phyloP scores from a whole-genome alignment of 129 eudicot species.

The Sambucus nigra region DNA sequence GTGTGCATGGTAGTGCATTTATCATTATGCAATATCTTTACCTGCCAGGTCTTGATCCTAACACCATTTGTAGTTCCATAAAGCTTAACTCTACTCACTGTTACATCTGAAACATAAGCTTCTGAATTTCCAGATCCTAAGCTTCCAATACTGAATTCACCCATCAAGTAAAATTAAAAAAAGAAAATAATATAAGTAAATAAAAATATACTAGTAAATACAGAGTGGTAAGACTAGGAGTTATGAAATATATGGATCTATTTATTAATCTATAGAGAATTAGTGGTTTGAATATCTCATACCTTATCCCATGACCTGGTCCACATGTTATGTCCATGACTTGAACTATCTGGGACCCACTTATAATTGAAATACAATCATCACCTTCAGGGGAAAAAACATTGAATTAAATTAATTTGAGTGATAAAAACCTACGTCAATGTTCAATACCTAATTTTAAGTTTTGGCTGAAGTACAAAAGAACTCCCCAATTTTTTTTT shows the following conservation, averaged over 20 bases:
- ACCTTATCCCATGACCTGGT: slow-evolving; percentile 97
- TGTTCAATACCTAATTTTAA: too few species aligned
- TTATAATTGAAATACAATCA: slow-evolving; percentile 77
- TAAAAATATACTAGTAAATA: too few species aligned
- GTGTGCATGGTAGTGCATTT: background rate
- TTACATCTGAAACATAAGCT: slow-evolving; percentile 69
- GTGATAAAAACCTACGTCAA: background rate
- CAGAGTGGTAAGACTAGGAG: too few species aligned
- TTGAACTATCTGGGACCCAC: slow-evolving; percentile 45
- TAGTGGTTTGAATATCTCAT: background rate
- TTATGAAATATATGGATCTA: too few species aligned
- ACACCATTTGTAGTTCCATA: slow-evolving; percentile 73
- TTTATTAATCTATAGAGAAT: background rate
- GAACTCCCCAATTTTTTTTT: too few species aligned
- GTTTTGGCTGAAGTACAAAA: too few species aligned
- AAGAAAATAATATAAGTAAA: background rate
- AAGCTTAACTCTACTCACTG: slow-evolving; percentile 52
- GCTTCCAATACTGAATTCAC: slow-evolving; percentile 67
- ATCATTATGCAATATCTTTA: background rate
- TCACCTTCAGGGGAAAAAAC: slow-evolving; percentile 31
- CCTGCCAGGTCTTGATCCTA: slow-evolving; percentile 92
- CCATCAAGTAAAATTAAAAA: background rate
- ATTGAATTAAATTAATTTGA: background rate
- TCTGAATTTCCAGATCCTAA: slow-evolving; percentile 57
- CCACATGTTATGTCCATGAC: slow-evolving; percentile 74